Base-by-base conservation (phyloP, 1,139 yeast genomes). In the Pichia sp. region DNA sequence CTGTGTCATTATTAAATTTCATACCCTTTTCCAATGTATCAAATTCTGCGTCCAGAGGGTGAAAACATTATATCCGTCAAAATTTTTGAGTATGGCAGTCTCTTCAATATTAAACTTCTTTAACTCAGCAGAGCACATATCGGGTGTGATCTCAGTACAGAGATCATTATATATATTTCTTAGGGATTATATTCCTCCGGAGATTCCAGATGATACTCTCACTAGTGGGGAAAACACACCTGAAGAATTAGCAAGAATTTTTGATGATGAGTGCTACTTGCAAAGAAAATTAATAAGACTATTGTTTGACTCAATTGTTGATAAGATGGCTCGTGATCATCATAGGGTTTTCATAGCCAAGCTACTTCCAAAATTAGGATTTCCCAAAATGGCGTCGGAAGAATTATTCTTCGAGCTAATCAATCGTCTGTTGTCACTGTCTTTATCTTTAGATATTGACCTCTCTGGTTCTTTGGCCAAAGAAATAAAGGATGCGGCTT, bases 21-120 rank as follows among this genome's bases (percentile, higher is more conserved):
- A 86, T 67, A 74, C 82, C 44, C 64, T 87, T 11, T 73, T 82
- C 54, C 95, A 88, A 68, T 74, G 87, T 55, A 70, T 86, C 57
- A 75, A 73, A 41, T 73, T 79, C 50, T 78, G 82, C 47, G 67
- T 85, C 63, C 72, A 70, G 58, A 72, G 81, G 54, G 82, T 86
- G 59, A 72, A 76, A 45, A 86, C 95, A 0, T 67, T 78, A 48
- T 84, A 84, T 64, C 96, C 97, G 11, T 86, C 96, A 1, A 77
- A 87, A 58, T 88, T 88, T 64, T 72, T 92, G 53, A 78, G 85
- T 1, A 85, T 87, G 79, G 79, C 83, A 1, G 73, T 84, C 0
- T 68, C 85, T 1, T 75, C 89, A 0, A 68, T 82, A 47, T 69
- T 85, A 48, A 81, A 80, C 52, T 75, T 79, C 53, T 65, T 80